Evolutionary conservation across 495 filamentous ascomycete genomes (phyloP).

Genomic region (Penicillium turbatum): DNA sequence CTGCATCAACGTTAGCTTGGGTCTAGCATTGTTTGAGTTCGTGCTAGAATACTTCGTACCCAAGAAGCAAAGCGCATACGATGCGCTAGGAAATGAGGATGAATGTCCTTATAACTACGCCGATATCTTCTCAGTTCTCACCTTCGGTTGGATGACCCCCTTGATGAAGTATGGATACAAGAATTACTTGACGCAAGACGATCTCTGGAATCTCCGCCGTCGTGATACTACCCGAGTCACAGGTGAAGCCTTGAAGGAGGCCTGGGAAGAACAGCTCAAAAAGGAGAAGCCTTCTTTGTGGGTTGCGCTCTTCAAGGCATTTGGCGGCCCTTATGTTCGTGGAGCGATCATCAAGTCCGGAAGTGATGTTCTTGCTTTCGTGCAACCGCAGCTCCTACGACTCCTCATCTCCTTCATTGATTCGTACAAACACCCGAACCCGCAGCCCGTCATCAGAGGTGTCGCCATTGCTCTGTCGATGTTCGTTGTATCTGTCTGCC

Average conservation of each 20-base stretch:
- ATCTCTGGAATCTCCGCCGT: slow-evolving; percentile 88
- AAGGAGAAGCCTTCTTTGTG: slow-evolving; percentile 82
- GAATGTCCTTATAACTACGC: slow-evolving; percentile 96
- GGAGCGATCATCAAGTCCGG: slow-evolving; percentile 79
- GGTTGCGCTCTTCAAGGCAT: slow-evolving; percentile 81
- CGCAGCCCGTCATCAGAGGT: slow-evolving; percentile 77
- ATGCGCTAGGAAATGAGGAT: slow-evolving; percentile 77
- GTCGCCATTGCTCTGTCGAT: slow-evolving; percentile 86
- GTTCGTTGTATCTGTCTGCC: slow-evolving; percentile 81
- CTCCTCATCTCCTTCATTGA: slow-evolving; percentile 80
- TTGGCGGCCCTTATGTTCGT: slow-evolving; percentile 75
- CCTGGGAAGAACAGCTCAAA: slow-evolving; percentile 73
- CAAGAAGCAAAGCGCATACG: slow-evolving; percentile 81
- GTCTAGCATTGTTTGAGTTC: slow-evolving; percentile 70
- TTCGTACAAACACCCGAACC: slow-evolving; percentile 63
- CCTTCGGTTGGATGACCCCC: slow-evolving; percentile 98
- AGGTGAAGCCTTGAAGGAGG: slow-evolving; percentile 58
- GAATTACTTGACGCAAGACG: slow-evolving; percentile 88
- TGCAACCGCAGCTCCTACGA: slow-evolving; percentile 86
- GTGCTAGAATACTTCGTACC: slow-evolving; percentile 83
- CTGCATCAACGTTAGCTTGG: slow-evolving; percentile 68
- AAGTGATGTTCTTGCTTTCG: slow-evolving; percentile 80
- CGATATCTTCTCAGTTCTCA: slow-evolving; percentile 87
- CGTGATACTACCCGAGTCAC: slow-evolving; percentile 73
- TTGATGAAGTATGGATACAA: slow-evolving; percentile 96